phyloP scores from a whole-genome alignment of 441 rosid genomes.

The Flueggea neowawraea region DNA sequence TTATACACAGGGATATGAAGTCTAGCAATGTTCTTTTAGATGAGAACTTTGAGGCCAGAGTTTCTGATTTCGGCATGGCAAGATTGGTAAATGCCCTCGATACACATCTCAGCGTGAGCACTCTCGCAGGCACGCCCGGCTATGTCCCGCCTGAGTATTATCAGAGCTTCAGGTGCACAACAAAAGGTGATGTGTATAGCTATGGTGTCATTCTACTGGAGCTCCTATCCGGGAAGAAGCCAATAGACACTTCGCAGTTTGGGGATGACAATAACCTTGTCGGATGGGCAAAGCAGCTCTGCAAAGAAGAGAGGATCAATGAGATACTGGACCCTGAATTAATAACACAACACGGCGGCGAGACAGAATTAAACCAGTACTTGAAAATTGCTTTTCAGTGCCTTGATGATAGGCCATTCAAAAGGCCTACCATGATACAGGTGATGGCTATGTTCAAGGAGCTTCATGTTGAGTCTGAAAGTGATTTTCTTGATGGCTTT shows the following conservation, averaged over 20 bases:
- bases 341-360: slow-evolving; percentile 33
- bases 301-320: slow-evolving; percentile 51
- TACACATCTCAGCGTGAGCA: slow-evolving; percentile 93
- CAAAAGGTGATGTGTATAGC: slow-evolving; percentile 95
- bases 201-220: slow-evolving; percentile 89
- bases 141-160: slow-evolving; percentile 96
- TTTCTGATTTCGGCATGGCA: slow-evolving; percentile 98
- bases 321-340: slow-evolving; percentile 72
- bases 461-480: slow-evolving; percentile 78
- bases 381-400: slow-evolving; percentile 83
- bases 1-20: slow-evolving; percentile 95
- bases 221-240: slow-evolving; percentile 88
- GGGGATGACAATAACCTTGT: slow-evolving; percentile 95
- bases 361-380: slow-evolving; percentile 60
- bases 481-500: slow-evolving; percentile 66
- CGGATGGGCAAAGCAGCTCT: slow-evolving; percentile 92
- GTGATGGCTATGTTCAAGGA: slow-evolving; percentile 96
- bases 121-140: slow-evolving; percentile 95
- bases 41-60: slow-evolving; percentile 79
- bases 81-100: slow-evolving; percentile 87
- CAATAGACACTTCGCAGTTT: slow-evolving; percentile 72
- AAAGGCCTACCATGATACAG: slow-evolving; percentile 94
- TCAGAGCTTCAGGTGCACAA: slow-evolving; percentile 92
- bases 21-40: slow-evolving; percentile 95
- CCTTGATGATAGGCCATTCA: slow-evolving; percentile 80